These are phyloP conservation scores for Auricularia auricula-judae DNA, from an alignment of 768 basidiomycete species.

Conservation along the genomic window DNA sequence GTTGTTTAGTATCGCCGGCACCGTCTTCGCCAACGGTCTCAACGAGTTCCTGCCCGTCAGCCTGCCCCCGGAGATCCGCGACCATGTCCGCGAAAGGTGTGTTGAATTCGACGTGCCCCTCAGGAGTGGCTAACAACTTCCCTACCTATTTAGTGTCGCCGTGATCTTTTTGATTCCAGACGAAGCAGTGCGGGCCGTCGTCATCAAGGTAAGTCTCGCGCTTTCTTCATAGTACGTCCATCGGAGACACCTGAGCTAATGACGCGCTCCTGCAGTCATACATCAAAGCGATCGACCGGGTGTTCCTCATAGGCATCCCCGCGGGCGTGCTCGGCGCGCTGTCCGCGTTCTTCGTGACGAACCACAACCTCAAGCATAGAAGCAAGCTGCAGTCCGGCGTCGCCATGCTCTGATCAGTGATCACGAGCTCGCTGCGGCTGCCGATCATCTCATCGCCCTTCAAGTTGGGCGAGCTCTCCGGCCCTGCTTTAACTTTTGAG, in stretches of 20 bases:
- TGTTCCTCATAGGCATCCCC: conserved; percentile 24
- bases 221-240: background rate
- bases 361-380: conserved; percentile 19
- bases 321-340: conserved; percentile 16
- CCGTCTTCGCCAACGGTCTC: conserved; percentile 18
- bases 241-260: background rate
- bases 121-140: background rate
- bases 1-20: conserved; percentile 5
- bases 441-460: too few relatives aligned
- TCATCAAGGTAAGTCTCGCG: conserved; percentile 1
- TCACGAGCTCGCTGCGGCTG: too few relatives aligned
- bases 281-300: conserved; percentile 11
- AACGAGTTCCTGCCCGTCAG: conserved; percentile 15
- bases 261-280: conserved; percentile 5
- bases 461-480: too few relatives aligned
- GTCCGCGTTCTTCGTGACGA: conserved; percentile 20
- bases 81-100: conserved; percentile 13
- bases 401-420: background rate
- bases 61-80: conserved; percentile 10
- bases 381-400: conserved; percentile 3
- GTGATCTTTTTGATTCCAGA: conserved; percentile 19
- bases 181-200: conserved; percentile 1
- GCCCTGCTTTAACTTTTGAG: too few relatives aligned
- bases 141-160: conserved; percentile 6
- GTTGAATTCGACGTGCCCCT: too few relatives aligned